These are phyloP conservation scores for Aurantiochytrium sp. DNA, from an alignment of 108 stramenopile genomes.

Conservation along the genomic window DNA sequence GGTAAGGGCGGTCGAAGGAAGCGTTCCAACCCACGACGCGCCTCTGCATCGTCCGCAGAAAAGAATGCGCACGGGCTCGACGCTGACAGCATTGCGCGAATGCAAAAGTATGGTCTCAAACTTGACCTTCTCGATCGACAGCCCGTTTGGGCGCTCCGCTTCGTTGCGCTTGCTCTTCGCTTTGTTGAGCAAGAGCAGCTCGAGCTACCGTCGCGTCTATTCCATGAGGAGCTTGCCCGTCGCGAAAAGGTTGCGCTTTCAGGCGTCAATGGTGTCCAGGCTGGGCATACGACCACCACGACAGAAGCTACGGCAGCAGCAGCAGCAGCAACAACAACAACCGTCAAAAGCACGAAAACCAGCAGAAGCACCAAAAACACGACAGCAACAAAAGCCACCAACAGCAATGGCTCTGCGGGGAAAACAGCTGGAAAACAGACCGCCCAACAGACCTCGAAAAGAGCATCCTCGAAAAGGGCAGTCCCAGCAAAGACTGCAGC, in stretches of 20 bases:
- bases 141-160: background rate
- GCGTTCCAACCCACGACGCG: too few species aligned
- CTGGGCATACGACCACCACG: background rate
- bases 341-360: background rate
- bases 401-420: background rate
- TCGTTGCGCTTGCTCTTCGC: background rate
- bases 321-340: background rate
- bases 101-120: background rate
- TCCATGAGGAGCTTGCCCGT: background rate
- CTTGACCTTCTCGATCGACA: background rate
- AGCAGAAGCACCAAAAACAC: background rate
- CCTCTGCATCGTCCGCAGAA: too few species aligned
- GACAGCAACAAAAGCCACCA: background rate
- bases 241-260: background rate
- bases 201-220: background rate
- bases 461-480: background rate
- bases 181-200: constrained; percentile 6
- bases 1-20: too few species aligned
- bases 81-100: background rate
- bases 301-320: background rate
- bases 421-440: background rate
- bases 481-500: background rate
- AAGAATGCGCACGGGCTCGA: background rate
- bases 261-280: background rate
- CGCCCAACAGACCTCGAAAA: background rate